Base-by-base conservation (phyloP, 228 moss, liverwort and hornwort species). In the Sphagnum magellanicum region DNA sequence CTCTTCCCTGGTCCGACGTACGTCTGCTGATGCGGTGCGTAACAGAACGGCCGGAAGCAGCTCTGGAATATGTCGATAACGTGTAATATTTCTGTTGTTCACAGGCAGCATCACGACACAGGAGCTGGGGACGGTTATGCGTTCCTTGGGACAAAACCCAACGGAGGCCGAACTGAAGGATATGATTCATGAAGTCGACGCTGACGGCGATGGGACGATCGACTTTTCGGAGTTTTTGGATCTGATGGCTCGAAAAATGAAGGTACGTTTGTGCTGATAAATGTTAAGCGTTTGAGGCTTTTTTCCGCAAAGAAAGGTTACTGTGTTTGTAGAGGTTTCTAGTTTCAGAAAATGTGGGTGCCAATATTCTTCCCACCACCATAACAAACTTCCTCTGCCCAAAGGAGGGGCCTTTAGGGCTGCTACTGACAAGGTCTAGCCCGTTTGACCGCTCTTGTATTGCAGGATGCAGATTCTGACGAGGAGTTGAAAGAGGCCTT, bases 401-500 rank as follows among this genome's bases (percentile, higher is more conserved):
- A 32, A 32, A 1, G 32, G 32, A 32, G 1, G 32, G 32, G 32
- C 32, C 32, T 32, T 32, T 32, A 32, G 32, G 32, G 32, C 32
- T 32, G 32, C 32, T 32, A 32, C 32, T 32, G 32, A 32, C 32
- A 32, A 32, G 32, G 32, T 32, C 32, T 32, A 32, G 32, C 32
- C 55, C 12, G 55, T 55, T 55, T 55, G 55, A 8, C 55, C 2
- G 1, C 55, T 55, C 9, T 55, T 55, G 55, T 8, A 8, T 1
- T 55, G 12, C 64, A 64, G 84, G 83, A 85, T 51, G 81, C 85
- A 0, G 85, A 85, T 59, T 85, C 85, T n/a, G 85, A 85, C 71
- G 85, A 85, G 81, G 85, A 85, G 81, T 61, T 85, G 79, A 85
- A 85, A 76, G 85, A 85, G 58, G 85, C 85, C 6, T 85, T 85